Percentiles rank a stretch among this genome's conserved stretches.
These are phyloP conservation scores for Mycena vitilis DNA, from an alignment of 768 basidiomycete species.

Conservation along the genomic window DNA sequence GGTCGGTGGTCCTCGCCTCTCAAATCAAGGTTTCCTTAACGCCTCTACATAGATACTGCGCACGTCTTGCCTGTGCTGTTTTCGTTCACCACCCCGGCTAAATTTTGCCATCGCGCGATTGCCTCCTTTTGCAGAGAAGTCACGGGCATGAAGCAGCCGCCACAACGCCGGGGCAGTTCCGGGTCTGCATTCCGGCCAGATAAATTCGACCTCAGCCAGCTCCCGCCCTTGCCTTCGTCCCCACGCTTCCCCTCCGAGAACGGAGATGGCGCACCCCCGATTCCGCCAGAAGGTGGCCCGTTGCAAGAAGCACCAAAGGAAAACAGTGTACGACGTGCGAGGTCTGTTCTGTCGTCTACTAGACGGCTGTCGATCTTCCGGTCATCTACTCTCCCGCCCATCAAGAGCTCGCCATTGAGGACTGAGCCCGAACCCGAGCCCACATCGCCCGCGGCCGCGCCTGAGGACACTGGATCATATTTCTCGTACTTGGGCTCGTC, in stretches of 20 bases:
- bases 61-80: slow-evolving; percentile 82
- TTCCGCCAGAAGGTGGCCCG: not conserved
- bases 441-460: not conserved
- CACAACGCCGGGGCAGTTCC: slow-evolving; percentile 29
- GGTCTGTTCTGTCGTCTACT: slow-evolving; percentile 13
- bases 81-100: slow-evolving; percentile 80
- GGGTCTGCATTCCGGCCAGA: slow-evolving; percentile 13
- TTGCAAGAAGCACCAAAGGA: slow-evolving; percentile 2
- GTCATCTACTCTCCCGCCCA: slow-evolving; percentile 28
- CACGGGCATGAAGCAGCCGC: slow-evolving; percentile 57
- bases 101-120: slow-evolving; percentile 84
- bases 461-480: slow-evolving; percentile 18
- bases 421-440: not conserved
- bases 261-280: not conserved
- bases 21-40: slow-evolving; percentile 39
- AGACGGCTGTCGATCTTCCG: slow-evolving; percentile 28
- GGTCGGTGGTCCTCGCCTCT: slow-evolving; percentile 55
- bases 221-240: slow-evolving; percentile 31
- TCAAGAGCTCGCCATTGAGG: not conserved
- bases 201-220: slow-evolving; percentile 29
- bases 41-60: slow-evolving; percentile 63
- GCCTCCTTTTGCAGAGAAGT: slow-evolving; percentile 77
- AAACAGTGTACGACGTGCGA: slow-evolving; percentile 19
- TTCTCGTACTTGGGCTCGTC: slow-evolving; percentile 23
- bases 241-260: slow-evolving; percentile 2